phyloP scores from a whole-genome alignment of 1,284 basidiomycete species.

The Marasmius tenuissimus region DNA sequence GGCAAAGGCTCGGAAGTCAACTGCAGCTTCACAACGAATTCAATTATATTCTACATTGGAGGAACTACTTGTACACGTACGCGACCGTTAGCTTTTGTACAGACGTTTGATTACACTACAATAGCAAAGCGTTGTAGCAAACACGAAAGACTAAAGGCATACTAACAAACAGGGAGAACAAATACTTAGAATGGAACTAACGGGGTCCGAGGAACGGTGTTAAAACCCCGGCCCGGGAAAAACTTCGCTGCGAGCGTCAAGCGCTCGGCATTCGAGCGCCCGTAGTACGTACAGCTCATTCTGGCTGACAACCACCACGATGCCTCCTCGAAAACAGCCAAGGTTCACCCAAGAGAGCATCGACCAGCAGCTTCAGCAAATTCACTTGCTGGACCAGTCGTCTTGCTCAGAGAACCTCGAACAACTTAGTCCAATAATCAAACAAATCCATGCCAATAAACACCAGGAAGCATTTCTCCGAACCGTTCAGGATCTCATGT shows the following conservation, averaged over 20 bases:
- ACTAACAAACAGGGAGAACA: too few relatives aligned
- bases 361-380: slow-evolving; percentile 84
- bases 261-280: too few relatives aligned
- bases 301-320: slow-evolving; percentile 23
- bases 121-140: too few relatives aligned
- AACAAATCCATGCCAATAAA: slow-evolving; percentile 86
- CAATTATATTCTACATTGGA: too few relatives aligned
- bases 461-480: slow-evolving; percentile 92
- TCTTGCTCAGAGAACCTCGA: slow-evolving; percentile 91
- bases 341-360: slow-evolving; percentile 80
- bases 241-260: not conserved
- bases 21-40: too few relatives aligned
- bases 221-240: not conserved
- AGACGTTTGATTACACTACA: too few relatives aligned
- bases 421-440: slow-evolving; percentile 89
- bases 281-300: too few relatives aligned
- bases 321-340: slow-evolving; percentile 72
- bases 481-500: slow-evolving; percentile 83
- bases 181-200: too few relatives aligned
- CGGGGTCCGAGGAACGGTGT: not conserved
- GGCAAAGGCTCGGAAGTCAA: too few relatives aligned
- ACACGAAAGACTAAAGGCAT: too few relatives aligned
- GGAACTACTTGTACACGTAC: too few relatives aligned
- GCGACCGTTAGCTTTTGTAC: too few relatives aligned
- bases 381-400: slow-evolving; percentile 81